Percentiles rank a stretch among this genome's conserved stretches.
Conservation (phyloP, 2,329 filamentous ascomycete species). For the Penicillium fuscoglaucum region DNA sequence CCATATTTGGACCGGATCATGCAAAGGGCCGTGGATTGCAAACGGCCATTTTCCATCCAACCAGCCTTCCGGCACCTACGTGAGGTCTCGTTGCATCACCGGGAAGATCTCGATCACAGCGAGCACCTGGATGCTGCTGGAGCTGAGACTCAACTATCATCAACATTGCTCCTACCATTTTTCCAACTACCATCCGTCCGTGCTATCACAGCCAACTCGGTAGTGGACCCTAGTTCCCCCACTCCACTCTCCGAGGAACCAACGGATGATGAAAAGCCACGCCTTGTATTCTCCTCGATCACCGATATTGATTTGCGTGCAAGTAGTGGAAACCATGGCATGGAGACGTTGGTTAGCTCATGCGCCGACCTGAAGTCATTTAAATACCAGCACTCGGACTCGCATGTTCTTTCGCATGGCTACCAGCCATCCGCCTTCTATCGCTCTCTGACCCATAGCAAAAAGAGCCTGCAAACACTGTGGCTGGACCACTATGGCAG, state of each 20-base stretch:
- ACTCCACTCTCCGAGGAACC: neutral
- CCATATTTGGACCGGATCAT: constrained; percentile 26
- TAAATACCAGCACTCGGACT: constrained; percentile 36
- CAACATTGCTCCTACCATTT: constrained; percentile 27
- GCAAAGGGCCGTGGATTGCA: constrained; percentile 20
- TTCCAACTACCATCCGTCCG: constrained; percentile 29
- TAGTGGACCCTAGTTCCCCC: constrained; percentile 23
- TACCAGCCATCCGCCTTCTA: constrained; percentile 31
- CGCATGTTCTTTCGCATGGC: constrained; percentile 26
- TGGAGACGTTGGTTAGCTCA: constrained; percentile 24
- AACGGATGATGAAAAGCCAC: neutral
- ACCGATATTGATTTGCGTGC: constrained; percentile 28
- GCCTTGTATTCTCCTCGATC: constrained; percentile 19
- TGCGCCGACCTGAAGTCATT: constrained; percentile 29
- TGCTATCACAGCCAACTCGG: constrained; percentile 25
- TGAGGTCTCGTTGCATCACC: constrained; percentile 25
- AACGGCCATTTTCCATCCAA: constrained; percentile 20
- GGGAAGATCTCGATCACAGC: constrained; percentile 19
- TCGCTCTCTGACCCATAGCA: constrained; percentile 26
- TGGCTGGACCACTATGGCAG: constrained; percentile 33
- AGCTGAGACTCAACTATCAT: constrained; percentile 5
- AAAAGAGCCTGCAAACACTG: constrained; percentile 26
- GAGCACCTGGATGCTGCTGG: constrained; percentile 8
- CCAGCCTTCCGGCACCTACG: constrained; percentile 22
- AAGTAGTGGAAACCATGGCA: constrained; percentile 30